Base-by-base conservation (phyloP, 371 early-diverging fungal genomes). In the Saksenaea vasiformis region DNA sequence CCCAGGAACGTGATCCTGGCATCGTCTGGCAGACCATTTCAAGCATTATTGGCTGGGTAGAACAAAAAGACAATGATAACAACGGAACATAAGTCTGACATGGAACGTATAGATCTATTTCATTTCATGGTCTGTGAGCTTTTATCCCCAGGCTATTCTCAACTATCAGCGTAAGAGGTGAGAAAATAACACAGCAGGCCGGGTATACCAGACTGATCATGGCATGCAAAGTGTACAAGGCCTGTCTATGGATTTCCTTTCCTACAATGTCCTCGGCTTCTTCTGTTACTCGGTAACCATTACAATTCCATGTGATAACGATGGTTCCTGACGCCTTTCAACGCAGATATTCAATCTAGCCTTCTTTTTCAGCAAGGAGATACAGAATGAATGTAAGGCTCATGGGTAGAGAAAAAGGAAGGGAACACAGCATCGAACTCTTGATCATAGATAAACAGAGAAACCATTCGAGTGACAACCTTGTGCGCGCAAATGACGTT, bases 401-500 rank as follows among this genome's bases (percentile, higher is more conserved):
- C 24, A 5, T 22, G 17, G 15, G 54, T 9, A 22, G 13, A 28
- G 54, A 17, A 53, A 28, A 2, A 17, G 51, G 54, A 22, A 28
- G 24, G 54, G 54, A 17, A 28, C 10, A 22, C 28, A 28, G 17
- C 36, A 10, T 43, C 28, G 14, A 27, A 31, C 26, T 27, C 24
- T 14, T 24, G 31, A 54, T 15, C 22, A 9, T 60, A 80, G 80
- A 94, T 74, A 84, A 73, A 36, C 73, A 77, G 43, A 87, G 93
- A 27, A 85, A 93, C 61, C 69, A 84, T 31, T 89, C 86, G 2
- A 83, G 81, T n/a, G 80, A 82, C 5, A 90, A 88, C 62, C 76
- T 94, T 24, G 93, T 97, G 2, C 87, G 89, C 27, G 76, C 87
- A 61, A 95, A 97, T 65, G 98, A 98, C 77, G 90, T 96, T 37